Conservation (phyloP, 768 basidiomycete species). For the Podaxis sp. region DNA sequence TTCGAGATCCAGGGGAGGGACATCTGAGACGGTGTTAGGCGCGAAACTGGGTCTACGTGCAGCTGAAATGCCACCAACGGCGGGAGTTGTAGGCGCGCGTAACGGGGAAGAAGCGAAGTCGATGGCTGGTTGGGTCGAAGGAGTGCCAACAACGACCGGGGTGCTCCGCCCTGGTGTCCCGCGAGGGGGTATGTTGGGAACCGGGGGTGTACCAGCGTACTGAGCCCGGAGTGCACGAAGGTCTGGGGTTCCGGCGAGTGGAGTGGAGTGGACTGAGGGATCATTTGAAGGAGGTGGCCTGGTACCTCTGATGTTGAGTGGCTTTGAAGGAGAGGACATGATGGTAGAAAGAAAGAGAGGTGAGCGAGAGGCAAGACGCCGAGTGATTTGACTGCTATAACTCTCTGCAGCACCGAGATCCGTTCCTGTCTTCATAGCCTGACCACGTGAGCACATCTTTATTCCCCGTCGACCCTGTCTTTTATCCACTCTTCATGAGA, state of each 20-base stretch:
- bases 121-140: constrained; percentile 11
- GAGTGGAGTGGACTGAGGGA: constrained; percentile 23
- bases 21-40: constrained; percentile 26
- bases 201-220: constrained; percentile 57
- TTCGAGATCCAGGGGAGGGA: constrained; percentile 45
- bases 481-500: neutral
- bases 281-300: constrained; percentile 22
- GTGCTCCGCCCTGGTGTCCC: constrained; percentile 21
- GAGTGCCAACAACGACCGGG: constrained; percentile 17
- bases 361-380: neutral
- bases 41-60: constrained; percentile 21
- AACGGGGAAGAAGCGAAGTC: constrained; percentile 10
- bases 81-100: neutral
- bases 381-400: neutral
- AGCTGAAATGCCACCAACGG: constrained; percentile 34
- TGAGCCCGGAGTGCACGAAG: constrained; percentile 64
- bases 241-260: constrained; percentile 60
- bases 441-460: neutral
- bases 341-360: constrained; percentile 16
- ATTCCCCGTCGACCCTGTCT: neutral
- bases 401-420: neutral
- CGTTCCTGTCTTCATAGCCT: neutral
- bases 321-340: constrained; percentile 60
- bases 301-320: constrained; percentile 47
- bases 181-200: constrained; percentile 56